These are phyloP conservation scores for Neocallimastix lanati DNA, from an alignment of 192 early-diverging fungal species.

Conservation along the genomic window DNA sequence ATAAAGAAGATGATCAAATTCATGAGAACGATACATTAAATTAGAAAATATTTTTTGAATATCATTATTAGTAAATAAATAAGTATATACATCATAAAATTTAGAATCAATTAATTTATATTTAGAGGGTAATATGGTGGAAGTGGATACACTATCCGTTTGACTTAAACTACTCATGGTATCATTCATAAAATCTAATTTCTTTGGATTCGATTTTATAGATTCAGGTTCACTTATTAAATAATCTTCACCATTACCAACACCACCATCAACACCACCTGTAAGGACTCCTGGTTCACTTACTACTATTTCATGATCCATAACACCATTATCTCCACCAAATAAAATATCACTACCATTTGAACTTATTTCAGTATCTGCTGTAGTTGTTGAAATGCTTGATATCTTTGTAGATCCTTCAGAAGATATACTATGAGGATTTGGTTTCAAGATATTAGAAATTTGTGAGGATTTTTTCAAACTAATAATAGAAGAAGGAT, in stretches of 20 bases:
- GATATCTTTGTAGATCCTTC: too few species aligned
- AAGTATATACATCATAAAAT: not conserved
- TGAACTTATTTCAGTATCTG: not conserved
- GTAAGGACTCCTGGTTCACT: too few species aligned
- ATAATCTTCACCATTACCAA: not conserved
- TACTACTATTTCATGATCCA: not conserved
- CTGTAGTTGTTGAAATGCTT: not conserved
- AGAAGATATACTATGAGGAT: not conserved
- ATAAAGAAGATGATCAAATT: not conserved
- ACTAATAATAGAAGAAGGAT: too few species aligned
- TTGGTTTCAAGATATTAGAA: not conserved
- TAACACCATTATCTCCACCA: not conserved
- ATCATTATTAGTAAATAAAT: not conserved
- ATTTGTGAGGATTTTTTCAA: too few species aligned
- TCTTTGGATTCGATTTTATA: not conserved
- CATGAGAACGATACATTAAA: not conserved
- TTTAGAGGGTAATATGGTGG: not conserved
- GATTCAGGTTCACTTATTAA: not conserved
- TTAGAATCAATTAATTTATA: not conserved
- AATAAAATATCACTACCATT: not conserved
- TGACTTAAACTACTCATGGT: not conserved
- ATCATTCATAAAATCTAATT: not conserved
- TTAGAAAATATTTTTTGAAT: not conserved
- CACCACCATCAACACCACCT: too few species aligned
- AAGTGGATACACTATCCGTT: not conserved